Percentiles rank a stretch among this genome's conserved stretches.
Conservation (phyloP, 1,284 basidiomycete species). For the Irpex rosettiformis region DNA sequence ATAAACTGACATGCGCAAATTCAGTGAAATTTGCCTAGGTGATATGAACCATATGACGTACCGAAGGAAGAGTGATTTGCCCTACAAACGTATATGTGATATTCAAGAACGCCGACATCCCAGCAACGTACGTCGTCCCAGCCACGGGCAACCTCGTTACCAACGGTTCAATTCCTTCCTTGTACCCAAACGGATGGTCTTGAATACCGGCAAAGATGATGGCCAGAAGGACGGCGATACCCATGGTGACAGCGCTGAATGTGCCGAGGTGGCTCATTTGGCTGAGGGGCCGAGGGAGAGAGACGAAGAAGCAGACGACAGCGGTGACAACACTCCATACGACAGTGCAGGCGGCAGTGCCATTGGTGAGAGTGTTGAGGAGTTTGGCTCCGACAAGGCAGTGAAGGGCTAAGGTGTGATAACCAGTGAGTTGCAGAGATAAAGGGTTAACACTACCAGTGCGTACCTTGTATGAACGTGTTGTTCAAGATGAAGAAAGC, state of each 20-base stretch:
- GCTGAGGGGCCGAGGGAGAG: conserved; percentile 49
- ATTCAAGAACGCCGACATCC: conserved; percentile 44
- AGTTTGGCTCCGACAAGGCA: conserved; percentile 42
- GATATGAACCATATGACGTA: conserved; percentile 18
- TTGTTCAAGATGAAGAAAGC: conserved; percentile 50
- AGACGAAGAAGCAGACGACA: conserved; percentile 42
- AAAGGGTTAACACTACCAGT: background rate
- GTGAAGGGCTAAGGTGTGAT: conserved; percentile 32
- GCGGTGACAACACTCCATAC: conserved; percentile 48
- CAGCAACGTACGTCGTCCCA: conserved; percentile 56
- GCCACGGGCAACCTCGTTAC: conserved; percentile 35
- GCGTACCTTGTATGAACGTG: conserved; percentile 41
- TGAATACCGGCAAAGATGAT: conserved; percentile 53
- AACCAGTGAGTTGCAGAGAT: background rate
- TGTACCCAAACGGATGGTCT: conserved; percentile 40
- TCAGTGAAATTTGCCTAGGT: background rate
- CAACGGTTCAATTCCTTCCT: conserved; percentile 33
- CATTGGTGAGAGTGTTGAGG: conserved; percentile 57
- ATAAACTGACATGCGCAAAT: conserved; percentile 33
- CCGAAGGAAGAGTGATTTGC: conserved; percentile 47
- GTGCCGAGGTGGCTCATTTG: conserved; percentile 43
- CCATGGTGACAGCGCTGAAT: conserved; percentile 51
- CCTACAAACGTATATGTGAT: conserved; percentile 62
- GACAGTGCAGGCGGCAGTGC: conserved; percentile 49
- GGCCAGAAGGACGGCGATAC: conserved; percentile 50